phyloP scores from a whole-genome alignment of 1,139 yeast species.

The Yamadazyma trypodendri region DNA sequence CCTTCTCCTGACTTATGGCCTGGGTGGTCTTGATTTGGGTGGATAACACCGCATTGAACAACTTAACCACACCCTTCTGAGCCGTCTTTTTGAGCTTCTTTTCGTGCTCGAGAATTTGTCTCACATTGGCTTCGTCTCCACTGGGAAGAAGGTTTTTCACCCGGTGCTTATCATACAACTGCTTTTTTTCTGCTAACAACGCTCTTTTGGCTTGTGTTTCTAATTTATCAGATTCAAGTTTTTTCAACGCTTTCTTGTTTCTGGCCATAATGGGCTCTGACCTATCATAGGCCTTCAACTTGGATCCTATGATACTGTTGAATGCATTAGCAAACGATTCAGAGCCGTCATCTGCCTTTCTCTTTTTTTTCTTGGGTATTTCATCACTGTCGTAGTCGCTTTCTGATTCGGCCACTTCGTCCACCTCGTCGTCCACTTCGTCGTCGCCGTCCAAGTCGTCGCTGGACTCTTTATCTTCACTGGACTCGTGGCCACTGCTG shows the following conservation, averaged over 20 bases:
- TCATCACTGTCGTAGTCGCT: conserved; percentile 17
- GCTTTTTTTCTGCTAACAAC: conserved; percentile 69
- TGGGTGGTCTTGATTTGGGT: conserved; percentile 67
- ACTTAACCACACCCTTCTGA: conserved; percentile 88
- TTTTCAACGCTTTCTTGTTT: conserved; percentile 64
- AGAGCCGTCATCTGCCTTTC: conserved; percentile 64
- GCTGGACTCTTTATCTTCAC: neutral
- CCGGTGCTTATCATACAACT: conserved; percentile 64
- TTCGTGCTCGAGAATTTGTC: conserved; percentile 67
- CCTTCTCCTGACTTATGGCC: conserved; percentile 38
- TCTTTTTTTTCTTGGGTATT: conserved; percentile 52
- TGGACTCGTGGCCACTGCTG: neutral
- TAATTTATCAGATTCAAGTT: conserved; percentile 75
- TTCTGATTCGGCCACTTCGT: conserved; percentile 11
- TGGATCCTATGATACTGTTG: conserved; percentile 79
- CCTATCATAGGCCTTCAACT: conserved; percentile 83
- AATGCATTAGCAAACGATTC: conserved; percentile 79
- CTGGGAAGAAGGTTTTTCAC: conserved; percentile 65
- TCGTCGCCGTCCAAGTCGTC: neutral
- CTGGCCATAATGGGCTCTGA: conserved; percentile 87
- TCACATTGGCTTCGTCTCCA: conserved; percentile 48
- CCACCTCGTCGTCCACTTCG: conserved; percentile 6
- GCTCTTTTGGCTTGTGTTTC: conserved; percentile 82
- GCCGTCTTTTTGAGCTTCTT: conserved; percentile 76
- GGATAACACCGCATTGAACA: conserved; percentile 85